These are phyloP conservation scores for Sutorius eximius DNA, from an alignment of 1,284 basidiomycete species.

Conservation along the genomic window DNA sequence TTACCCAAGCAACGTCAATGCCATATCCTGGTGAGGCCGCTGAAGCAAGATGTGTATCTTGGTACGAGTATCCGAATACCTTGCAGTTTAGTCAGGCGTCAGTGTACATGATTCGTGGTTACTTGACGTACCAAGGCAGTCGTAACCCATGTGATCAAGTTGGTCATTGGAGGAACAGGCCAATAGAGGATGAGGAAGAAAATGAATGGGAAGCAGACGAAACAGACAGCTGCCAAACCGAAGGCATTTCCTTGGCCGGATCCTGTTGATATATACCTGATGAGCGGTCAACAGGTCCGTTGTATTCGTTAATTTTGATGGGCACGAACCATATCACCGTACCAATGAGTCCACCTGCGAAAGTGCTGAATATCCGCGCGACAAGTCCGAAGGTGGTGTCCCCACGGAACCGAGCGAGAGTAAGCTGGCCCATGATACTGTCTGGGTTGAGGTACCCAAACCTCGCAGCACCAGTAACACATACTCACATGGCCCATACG, in stretches of 20 bases:
- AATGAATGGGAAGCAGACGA: constrained; percentile 71
- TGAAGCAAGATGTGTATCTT: constrained; percentile 49
- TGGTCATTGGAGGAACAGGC: constrained; percentile 71
- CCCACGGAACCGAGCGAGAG: constrained; percentile 68
- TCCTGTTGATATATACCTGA: constrained; percentile 74
- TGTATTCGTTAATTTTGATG: background rate
- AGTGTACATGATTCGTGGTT: background rate
- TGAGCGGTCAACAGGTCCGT: background rate
- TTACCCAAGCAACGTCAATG: constrained; percentile 64
- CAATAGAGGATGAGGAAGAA: constrained; percentile 71
- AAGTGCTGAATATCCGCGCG: constrained; percentile 64
- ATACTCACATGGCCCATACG: constrained; percentile 56
- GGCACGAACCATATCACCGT: constrained; percentile 63
- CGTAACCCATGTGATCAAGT: constrained; percentile 76
- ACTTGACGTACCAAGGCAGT: constrained; percentile 52
- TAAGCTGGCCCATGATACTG: constrained; percentile 73
- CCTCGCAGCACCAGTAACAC: background rate
- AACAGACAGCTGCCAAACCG: constrained; percentile 69
- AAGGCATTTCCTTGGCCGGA: constrained; percentile 67
- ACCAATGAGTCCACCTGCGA: constrained; percentile 69
- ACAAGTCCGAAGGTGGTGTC: constrained; percentile 74
- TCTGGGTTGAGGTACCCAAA: background rate
- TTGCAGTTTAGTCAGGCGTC: constrained; percentile 23
- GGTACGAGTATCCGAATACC: constrained; percentile 76
- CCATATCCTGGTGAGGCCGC: constrained; percentile 57